These are phyloP conservation scores for Blastomyces gilchristii DNA, from an alignment of 2,329 filamentous ascomycete species.

Conservation along the genomic window DNA sequence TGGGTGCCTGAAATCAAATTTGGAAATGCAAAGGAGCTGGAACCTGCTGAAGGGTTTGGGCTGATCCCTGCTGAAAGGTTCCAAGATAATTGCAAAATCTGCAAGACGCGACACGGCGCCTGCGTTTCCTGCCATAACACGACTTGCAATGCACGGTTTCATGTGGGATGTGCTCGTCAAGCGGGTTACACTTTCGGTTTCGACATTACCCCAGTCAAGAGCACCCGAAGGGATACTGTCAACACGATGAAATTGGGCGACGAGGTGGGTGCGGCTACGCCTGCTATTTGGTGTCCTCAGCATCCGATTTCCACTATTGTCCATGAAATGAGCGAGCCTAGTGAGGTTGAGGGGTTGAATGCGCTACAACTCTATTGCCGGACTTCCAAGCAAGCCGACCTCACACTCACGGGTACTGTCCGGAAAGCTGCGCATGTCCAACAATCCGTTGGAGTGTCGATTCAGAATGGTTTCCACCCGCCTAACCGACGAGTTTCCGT, in stretches of 20 bases:
- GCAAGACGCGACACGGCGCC: slow-evolving; percentile 63
- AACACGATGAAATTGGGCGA: slow-evolving; percentile 69
- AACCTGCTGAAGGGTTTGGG: slow-evolving; percentile 81
- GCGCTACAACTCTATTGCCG: slow-evolving; percentile 78
- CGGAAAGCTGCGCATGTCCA: slow-evolving; percentile 70
- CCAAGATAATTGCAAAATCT: slow-evolving; percentile 71
- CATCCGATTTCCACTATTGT: slow-evolving; percentile 65
- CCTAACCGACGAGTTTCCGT: slow-evolving; percentile 48
- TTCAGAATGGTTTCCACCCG: slow-evolving; percentile 22
- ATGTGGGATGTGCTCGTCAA: slow-evolving; percentile 83
- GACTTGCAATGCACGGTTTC: slow-evolving; percentile 48
- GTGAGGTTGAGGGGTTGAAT: slow-evolving; percentile 60
- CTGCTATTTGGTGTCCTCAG: slow-evolving; percentile 83
- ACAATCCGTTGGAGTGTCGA: slow-evolving; percentile 28
- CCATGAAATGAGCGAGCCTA: slow-evolving; percentile 67
- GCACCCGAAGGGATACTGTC: slow-evolving; percentile 69
- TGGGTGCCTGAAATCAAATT: slow-evolving; percentile 93
- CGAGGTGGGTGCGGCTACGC: slow-evolving; percentile 74
- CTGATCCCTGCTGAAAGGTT: slow-evolving; percentile 65
- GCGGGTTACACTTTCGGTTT: slow-evolving; percentile 77
- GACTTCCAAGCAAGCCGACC: slow-evolving; percentile 90
- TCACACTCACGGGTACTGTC: slow-evolving; percentile 79
- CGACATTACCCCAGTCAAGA: slow-evolving; percentile 81
- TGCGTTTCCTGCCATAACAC: slow-evolving; percentile 67
- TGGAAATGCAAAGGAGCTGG: slow-evolving; percentile 68